Evolutionary conservation across 495 filamentous ascomycete genomes (phyloP).

Genomic region (Penicillium lagena): DNA sequence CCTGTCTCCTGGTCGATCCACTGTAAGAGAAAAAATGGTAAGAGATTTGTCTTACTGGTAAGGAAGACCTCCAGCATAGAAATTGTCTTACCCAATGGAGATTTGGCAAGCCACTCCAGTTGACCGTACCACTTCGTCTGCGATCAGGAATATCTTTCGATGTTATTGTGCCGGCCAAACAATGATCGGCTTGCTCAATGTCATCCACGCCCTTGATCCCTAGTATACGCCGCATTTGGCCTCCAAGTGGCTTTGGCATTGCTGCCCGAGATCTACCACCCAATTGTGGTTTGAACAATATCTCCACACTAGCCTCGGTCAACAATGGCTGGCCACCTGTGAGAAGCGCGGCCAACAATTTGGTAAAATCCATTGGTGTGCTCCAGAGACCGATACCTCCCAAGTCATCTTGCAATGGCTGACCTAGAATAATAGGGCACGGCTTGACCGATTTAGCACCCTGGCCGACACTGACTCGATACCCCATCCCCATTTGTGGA

Average conservation of each 20-base stretch:
- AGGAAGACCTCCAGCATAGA: background rate
- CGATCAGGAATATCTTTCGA: slow-evolving; percentile 9
- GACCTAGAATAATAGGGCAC: slow-evolving; percentile 1
- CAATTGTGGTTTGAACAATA: slow-evolving; percentile 10
- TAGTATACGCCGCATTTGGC: slow-evolving; percentile 9
- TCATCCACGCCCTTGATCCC: slow-evolving; percentile 2
- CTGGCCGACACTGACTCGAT: background rate
- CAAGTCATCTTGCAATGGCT: slow-evolving; percentile 24
- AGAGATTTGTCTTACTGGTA: background rate
- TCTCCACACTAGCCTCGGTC: slow-evolving; percentile 3
- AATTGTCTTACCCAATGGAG: slow-evolving; percentile 12
- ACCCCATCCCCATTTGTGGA: slow-evolving; percentile 2
- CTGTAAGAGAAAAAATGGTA: background rate
- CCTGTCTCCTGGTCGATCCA: slow-evolving; percentile 5
- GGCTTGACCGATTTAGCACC: background rate
- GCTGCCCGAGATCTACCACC: slow-evolving; percentile 8
- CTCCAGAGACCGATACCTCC: slow-evolving; percentile 48
- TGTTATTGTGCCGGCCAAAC: slow-evolving; percentile 6
- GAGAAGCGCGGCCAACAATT: slow-evolving; percentile 8
- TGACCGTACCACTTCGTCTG: slow-evolving; percentile 12
- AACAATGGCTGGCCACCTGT: slow-evolving; percentile 2
- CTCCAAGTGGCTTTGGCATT: slow-evolving; percentile 10
- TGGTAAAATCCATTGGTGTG: slow-evolving; percentile 7
- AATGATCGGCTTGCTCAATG: slow-evolving; percentile 7
- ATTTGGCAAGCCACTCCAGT: slow-evolving; percentile 22